Percentiles rank a stretch among this genome's conserved stretches.
phyloP scores from a whole-genome alignment of 345 rosid genomes.

The Adansonia digitata region DNA sequence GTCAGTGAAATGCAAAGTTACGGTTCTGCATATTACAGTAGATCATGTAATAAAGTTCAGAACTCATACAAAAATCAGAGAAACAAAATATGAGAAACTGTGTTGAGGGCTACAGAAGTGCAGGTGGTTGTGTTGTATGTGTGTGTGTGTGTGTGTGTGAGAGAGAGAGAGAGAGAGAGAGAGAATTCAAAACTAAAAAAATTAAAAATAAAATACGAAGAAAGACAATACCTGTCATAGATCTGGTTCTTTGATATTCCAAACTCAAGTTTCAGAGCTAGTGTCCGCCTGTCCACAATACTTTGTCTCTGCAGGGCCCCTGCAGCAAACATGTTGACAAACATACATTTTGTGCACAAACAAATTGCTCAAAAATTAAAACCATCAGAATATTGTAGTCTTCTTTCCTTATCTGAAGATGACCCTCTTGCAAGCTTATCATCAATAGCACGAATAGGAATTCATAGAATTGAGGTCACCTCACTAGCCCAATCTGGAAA shows the following conservation, averaged over 20 bases:
- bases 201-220: neutral
- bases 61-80: neutral
- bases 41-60: slow-evolving; percentile 14
- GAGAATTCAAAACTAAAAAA: neutral
- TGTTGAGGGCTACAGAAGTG: neutral
- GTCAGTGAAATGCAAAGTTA: slow-evolving; percentile 91
- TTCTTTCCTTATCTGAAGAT: slow-evolving; percentile 59
- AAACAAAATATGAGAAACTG: neutral
- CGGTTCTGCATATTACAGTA: slow-evolving; percentile 49
- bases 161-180: neutral
- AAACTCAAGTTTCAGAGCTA: slow-evolving; percentile 91
- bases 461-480: slow-evolving; percentile 67
- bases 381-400: slow-evolving; percentile 10
- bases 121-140: neutral
- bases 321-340: slow-evolving; percentile 9
- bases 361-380: slow-evolving; percentile 6
- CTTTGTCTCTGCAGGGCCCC: slow-evolving; percentile 62
- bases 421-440: slow-evolving; percentile 82
- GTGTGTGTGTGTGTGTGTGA: neutral
- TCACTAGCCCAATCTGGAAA: slow-evolving; percentile 93
- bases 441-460: slow-evolving; percentile 72
- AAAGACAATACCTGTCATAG: slow-evolving; percentile 60
- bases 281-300: slow-evolving; percentile 92
- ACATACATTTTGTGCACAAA: neutral
- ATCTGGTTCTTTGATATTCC: slow-evolving; percentile 84